Base-by-base conservation (phyloP, 768 basidiomycete species). In the Tricholomella constricta region DNA sequence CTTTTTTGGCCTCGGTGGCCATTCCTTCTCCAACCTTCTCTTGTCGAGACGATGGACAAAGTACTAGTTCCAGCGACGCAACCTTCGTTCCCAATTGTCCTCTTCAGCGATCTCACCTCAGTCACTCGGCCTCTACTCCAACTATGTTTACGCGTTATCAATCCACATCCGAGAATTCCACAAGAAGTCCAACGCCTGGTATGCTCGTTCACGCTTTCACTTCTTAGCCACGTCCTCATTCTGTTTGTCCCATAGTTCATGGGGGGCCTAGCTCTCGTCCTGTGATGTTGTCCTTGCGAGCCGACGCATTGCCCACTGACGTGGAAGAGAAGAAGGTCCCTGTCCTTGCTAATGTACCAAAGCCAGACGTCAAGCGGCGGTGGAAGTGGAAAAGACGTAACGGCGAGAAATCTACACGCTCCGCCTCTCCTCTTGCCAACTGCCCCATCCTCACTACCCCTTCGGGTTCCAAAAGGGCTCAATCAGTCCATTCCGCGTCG, bases 51-150 rank as follows among this genome's bases (percentile, higher is more conserved):
- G 27, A 36, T 19, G 27, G 6, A 47, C 34, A 52, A 26, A 35
- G 35, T 26, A 12, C 26, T 19, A 3, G 4, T 32, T 35, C 17
- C 25, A 38, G 49, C 31, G 38, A 54, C 17, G 20, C 26, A 20
- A 25, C 23, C 22, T 38, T 40, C 32, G 20, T 25, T 15, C 36
- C 46, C 25, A 20, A 48, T 44, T 36, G 7, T 41, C 37, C n/a
- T 2, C 44, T 47, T 22, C 27, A 34, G 38, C 53, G 54, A 35
- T 26, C 19, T 32, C 31, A 32, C 35, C 47, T 62, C 19, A 51
- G 45, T 38, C 58, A 59, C 43, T 53, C 58, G 3, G 3, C 42
- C n/a, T 62, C 61, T 48, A 25, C 45, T 20, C 55, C 58, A 5
- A 45, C 25, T 10, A 47, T 61, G 45, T 44, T 32, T 42, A 26